Evolutionary conservation across 2,329 filamentous ascomycete genomes (phyloP).

Genomic region (Ophidiomyces ophidiicola): DNA sequence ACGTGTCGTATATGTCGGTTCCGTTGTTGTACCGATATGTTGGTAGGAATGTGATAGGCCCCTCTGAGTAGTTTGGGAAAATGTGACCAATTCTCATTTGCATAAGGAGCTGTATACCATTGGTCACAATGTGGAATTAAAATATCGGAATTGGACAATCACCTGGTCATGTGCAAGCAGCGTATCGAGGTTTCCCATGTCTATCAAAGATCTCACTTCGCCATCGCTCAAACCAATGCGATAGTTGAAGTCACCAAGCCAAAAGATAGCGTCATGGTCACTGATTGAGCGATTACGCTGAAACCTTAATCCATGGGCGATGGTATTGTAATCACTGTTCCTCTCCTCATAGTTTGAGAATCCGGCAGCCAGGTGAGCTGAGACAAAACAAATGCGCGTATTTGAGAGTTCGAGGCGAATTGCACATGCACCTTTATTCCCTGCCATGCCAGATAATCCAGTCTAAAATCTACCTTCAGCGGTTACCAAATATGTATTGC

Average conservation of each 20-base stretch:
- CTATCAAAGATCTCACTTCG: conserved; percentile 60
- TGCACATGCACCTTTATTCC: conserved; percentile 94
- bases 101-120: conserved; percentile 56
- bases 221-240: conserved; percentile 77
- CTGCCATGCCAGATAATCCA: conserved; percentile 90
- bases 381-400: conserved; percentile 88
- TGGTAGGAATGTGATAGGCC: conserved; percentile 72
- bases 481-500: conserved; percentile 6
- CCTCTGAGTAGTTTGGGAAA: conserved; percentile 87
- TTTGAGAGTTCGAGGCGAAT: conserved; percentile 92
- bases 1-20: conserved; percentile 80
- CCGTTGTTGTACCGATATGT: conserved; percentile 95
- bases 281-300: conserved; percentile 84
- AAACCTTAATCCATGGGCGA: conserved; percentile 75
- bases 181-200: conserved; percentile 58
- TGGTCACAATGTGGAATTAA: conserved; percentile 2
- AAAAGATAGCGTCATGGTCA: conserved; percentile 82
- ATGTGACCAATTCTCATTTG: conserved; percentile 89
- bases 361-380: conserved; percentile 87
- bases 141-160: no score
- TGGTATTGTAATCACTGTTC: conserved; percentile 84
- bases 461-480: conserved; percentile 37
- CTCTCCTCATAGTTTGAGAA: conserved; percentile 95
- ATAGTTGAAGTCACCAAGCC: conserved; percentile 98
- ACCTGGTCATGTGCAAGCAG: conserved; percentile 88